Base-by-base conservation (phyloP, 108 stramenopile genomes). In the Conticribra weissflogii region DNA sequence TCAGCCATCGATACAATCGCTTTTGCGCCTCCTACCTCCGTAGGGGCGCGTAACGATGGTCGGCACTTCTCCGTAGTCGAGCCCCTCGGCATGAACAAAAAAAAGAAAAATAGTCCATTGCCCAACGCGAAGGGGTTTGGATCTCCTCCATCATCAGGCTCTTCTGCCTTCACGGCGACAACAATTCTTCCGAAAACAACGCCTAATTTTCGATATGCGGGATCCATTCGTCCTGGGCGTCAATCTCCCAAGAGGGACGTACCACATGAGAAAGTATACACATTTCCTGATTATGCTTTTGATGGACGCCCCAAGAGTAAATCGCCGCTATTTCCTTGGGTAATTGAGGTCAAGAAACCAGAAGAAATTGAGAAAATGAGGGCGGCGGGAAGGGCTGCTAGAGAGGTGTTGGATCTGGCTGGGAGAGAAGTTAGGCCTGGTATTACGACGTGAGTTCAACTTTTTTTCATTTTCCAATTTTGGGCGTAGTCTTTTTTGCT, bases 341-440 rank as follows among this genome's bases (percentile, higher is more conserved):
- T 92, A 21, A 93, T 97, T 79, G 96, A 97, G 63, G 86, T 88
- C 18, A 97, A 98, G 68, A 90, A 72, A 9, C 68, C 89, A 0
- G 83, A 88, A 14, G 96, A 98, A 67, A 97, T 99, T 63, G 86
- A 66, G 51, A 94, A 82, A 41, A 99, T 99, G 97, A 66, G 92
- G 32, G 90, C 74, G 7, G 82, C 97, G 2, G 97, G 97, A 30
- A 58, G 73, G 49, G 55, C 86, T 17, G 97, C 97, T 17, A 68
- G 97, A 36, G 90, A 98, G 61, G 91, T 98, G 8, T 76, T 99
- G 48, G 99, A 98, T 72, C 52, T 90, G 23, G 98, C 96, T 0
- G 98, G 97, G 2, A 27, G 82, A 31, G 86, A 86, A 22, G 92
- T 98, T 0, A 34, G 46, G 41, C 84, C 83, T 8, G 99, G 98